Evolutionary conservation across 2,329 filamentous ascomycete species (phyloP).

Genomic region (Gnomoniopsis smithogilvyi): DNA sequence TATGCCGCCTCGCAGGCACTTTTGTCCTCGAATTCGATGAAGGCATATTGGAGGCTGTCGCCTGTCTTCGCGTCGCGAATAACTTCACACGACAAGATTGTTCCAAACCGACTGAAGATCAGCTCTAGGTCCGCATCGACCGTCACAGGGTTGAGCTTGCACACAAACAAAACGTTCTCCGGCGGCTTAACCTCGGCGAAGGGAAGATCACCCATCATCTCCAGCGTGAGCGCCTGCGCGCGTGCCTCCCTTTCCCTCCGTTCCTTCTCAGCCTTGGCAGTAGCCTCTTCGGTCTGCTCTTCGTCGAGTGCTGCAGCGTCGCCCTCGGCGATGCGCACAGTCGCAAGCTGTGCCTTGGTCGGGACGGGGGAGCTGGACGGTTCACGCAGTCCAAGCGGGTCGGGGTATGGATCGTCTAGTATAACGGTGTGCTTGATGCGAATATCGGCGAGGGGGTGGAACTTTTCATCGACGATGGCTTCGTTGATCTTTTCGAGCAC

Average conservation of each 20-base stretch:
- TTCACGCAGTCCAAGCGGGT: constrained; percentile 72
- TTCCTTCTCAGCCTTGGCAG: constrained; percentile 65
- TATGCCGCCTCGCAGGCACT: constrained; percentile 91
- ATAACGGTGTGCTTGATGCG: constrained; percentile 90
- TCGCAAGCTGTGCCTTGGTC: constrained; percentile 80
- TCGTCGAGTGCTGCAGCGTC: constrained; percentile 79
- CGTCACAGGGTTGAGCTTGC: constrained; percentile 96
- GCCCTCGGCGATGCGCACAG: constrained; percentile 79
- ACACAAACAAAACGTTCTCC: constrained; percentile 96
- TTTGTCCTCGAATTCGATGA: constrained; percentile 95
- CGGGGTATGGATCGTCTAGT: constrained; percentile 87
- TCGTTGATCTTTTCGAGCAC: constrained; percentile 89
- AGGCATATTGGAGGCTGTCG: constrained; percentile 94
- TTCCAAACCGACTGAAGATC: constrained; percentile 96
- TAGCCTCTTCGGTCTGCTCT: constrained; percentile 68
- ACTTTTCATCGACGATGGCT: constrained; percentile 81
- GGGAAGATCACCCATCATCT: constrained; percentile 96
- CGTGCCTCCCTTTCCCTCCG: constrained; percentile 87
- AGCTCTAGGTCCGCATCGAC: constrained; percentile 91
- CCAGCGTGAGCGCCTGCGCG: constrained; percentile 88
- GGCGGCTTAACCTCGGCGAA: constrained; percentile 97
- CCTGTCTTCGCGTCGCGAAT: constrained; percentile 92
- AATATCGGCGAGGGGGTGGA: constrained; percentile 88
- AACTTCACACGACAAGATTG: constrained; percentile 91
- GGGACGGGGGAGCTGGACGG: constrained; percentile 79